Evolutionary conservation across 23 red algal genomes (phyloP), one percentile per base, ranked within the genome.

Genomic region (Gracilaria caudata): DNA sequence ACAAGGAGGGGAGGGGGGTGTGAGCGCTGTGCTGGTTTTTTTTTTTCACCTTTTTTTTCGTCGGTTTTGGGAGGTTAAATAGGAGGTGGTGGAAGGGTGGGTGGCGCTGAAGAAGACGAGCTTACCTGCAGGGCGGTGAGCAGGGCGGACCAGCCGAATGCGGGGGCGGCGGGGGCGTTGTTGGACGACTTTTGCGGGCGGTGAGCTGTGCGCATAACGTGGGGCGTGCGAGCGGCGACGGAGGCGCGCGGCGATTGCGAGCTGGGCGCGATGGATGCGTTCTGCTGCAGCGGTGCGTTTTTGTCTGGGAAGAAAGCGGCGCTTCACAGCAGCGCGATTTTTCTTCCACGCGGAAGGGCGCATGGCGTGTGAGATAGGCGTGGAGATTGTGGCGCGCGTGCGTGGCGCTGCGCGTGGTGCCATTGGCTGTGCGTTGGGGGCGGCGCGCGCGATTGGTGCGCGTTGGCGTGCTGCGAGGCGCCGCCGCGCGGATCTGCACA

Each of bases 311-410:
- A 72, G 66, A 5, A 10, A 5, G 30, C 21, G 66, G 11, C 35
- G 8, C 35, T 19, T 4, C 19, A 1, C 1, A 5, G 35, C 6
- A 1, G 36, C 23, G 66, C 36, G 16, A 34, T 8, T 7, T 5
- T 36, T 72, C 66, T 72, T 72, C 33, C 66, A 72, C 66, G 66
- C 35, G 66, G 33, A 24, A 39, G 21, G 66, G 66, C 12, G 66
- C 4, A 34, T 0, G 16, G 16, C 26, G 35, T 21, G 66, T 20
- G 30, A 36, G 35, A 40, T 40, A 34, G 4, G 38, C 35, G 66
- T 34, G 14, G 66, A 72, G 66, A 72, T 72, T 72, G 66, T 36
- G 33, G 9, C 21, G n/a, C n/a, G n/a, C 9, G 7, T 6, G 59
- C 59, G 59, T 10, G 9, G 59, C 28, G 59, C 59, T n/a, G n/a